Conservation (phyloP, 768 basidiomycete genomes). For the Dendrothele bispora region DNA sequence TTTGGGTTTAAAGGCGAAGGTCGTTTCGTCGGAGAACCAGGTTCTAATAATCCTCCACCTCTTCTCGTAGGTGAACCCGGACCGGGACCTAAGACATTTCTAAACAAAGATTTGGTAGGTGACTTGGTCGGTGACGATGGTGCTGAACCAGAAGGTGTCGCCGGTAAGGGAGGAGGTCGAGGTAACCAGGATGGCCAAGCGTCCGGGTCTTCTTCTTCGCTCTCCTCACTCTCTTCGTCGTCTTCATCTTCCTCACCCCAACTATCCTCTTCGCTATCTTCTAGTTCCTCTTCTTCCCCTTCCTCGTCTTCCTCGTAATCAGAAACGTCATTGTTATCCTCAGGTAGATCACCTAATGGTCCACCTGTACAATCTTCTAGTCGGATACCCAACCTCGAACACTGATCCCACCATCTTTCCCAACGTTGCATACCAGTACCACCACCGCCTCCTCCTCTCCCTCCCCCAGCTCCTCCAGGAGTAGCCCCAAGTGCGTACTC, state of each 20-base stretch:
- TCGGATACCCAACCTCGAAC: conserved; percentile 46
- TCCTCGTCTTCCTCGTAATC: conserved; percentile 24
- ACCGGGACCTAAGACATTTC: too few relatives aligned
- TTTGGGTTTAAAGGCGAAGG: too few relatives aligned
- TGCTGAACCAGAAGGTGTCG: too few relatives aligned
- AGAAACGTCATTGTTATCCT: conserved; percentile 26
- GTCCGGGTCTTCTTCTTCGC: conserved; percentile 28
- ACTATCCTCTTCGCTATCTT: conserved; percentile 23
- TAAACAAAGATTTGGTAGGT: too few relatives aligned
- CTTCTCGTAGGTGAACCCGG: too few relatives aligned
- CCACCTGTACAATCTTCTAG: conserved; percentile 79
- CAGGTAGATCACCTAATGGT: conserved; percentile 51
- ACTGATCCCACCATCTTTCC: conserved; percentile 69
- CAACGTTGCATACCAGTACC: conserved; percentile 46
- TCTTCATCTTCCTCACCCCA: conserved; percentile 27
- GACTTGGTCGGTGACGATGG: too few relatives aligned
- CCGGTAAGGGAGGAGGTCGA: too few relatives aligned
- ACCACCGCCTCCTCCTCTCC: conserved; percentile 21
- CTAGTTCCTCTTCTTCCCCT: conserved; percentile 31
- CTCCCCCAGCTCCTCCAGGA: too few relatives aligned
- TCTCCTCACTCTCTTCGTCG: conserved; percentile 23
- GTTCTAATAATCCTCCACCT: too few relatives aligned
- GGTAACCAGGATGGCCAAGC: too few relatives aligned
- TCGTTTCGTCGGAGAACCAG: too few relatives aligned
- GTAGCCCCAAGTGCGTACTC: too few relatives aligned